A percentile compares a stretch with the other conserved stretches of the same genome.
Conservation (phyloP, 345 rosid species). For the Acer negundo region DNA sequence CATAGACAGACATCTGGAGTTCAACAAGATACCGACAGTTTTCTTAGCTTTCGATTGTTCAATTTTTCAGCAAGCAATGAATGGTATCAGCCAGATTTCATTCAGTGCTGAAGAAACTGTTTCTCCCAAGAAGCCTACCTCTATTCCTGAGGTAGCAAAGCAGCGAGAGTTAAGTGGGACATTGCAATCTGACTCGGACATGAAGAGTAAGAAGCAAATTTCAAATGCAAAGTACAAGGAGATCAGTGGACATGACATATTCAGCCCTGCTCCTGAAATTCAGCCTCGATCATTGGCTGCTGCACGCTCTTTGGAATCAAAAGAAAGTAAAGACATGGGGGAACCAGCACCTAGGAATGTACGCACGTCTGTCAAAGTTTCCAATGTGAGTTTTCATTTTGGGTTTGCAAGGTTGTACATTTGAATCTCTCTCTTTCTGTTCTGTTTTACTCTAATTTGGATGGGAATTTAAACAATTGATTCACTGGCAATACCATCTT, state of each 20-base stretch:
- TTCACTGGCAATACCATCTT: too few species aligned
- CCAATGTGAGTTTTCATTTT: conserved; percentile 53
- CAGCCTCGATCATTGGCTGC: conserved; percentile 68
- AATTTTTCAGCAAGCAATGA: conserved; percentile 61
- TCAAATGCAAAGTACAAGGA: conserved; percentile 81
- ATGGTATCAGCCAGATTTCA: conserved; percentile 83
- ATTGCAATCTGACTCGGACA: conserved; percentile 57
- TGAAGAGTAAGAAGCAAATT: conserved; percentile 64
- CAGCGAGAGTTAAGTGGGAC: conserved; percentile 83
- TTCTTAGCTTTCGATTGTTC: conserved; percentile 10
- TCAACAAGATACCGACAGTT: conserved; percentile 1
- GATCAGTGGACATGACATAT: conserved; percentile 86
- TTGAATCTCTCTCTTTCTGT: not conserved
- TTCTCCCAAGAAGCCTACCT: conserved; percentile 72
- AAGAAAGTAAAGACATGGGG: conserved; percentile 60
- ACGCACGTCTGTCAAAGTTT: conserved; percentile 75
- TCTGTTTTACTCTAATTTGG: not conserved
- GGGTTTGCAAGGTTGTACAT: not conserved
- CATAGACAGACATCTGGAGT: not conserved
- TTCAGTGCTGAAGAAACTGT: conserved; percentile 68
- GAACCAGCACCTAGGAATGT: conserved; percentile 68
- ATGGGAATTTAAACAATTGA: too few species aligned
- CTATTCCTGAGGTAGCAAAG: conserved; percentile 80
- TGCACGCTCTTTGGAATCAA: conserved; percentile 49
- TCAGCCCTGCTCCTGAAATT: conserved; percentile 73